phyloP scores from a whole-genome alignment of 179 eudicot species.

The Amaranthus tricolor region DNA sequence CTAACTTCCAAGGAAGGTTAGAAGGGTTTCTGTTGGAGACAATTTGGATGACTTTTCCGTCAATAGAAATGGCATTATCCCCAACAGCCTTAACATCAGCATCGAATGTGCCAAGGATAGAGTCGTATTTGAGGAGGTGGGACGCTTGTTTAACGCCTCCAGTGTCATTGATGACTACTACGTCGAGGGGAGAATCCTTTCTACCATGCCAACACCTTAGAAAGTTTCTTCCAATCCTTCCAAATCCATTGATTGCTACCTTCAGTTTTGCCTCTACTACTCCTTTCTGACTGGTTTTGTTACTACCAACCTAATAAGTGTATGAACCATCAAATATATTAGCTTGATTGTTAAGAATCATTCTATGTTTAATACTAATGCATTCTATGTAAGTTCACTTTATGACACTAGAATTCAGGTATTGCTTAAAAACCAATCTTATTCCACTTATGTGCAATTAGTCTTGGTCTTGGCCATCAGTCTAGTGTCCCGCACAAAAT shows the following conservation, averaged over 20 bases:
- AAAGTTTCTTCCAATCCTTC: slow-evolving; percentile 96
- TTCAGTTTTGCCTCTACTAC: slow-evolving; percentile 83
- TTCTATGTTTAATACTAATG: too few relatives aligned
- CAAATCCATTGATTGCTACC: slow-evolving; percentile 96
- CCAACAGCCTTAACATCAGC: slow-evolving; percentile 93
- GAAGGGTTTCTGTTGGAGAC: slow-evolving; percentile 83
- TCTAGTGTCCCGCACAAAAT: too few relatives aligned
- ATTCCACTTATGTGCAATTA: too few relatives aligned
- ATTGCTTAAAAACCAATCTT: too few relatives aligned
- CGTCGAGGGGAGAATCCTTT: slow-evolving; percentile 87
- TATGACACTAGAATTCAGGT: neutral
- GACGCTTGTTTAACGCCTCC: slow-evolving; percentile 99
- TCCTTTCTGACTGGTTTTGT: slow-evolving; percentile 39
- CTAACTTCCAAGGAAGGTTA: slow-evolving; percentile 90
- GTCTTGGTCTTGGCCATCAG: too few relatives aligned
- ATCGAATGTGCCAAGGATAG: slow-evolving; percentile 94
- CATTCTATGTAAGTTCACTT: neutral
- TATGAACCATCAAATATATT: neutral
- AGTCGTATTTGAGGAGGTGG: slow-evolving; percentile 97
- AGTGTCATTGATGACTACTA: slow-evolving; percentile 86
- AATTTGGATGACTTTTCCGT: slow-evolving; percentile 83
- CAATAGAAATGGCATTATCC: slow-evolving; percentile 72
- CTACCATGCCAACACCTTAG: slow-evolving; percentile 99
- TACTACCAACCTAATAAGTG: slow-evolving; percentile 49
- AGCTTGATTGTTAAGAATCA: neutral